Base-by-base conservation (phyloP, 108 stramenopile genomes). In the Skeletonema costatum region DNA sequence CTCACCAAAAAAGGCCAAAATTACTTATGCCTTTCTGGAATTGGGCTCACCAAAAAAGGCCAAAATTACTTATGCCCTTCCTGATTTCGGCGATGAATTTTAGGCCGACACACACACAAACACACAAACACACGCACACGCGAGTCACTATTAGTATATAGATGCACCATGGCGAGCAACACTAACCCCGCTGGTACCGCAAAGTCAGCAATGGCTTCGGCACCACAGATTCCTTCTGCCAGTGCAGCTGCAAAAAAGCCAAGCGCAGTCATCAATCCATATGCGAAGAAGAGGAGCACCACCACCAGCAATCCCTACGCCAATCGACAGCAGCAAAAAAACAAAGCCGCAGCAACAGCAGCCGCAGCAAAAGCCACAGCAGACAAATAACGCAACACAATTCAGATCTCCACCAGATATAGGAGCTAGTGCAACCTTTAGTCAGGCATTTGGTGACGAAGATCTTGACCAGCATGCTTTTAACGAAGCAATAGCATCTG, bases 371-470 rank as follows among this genome's bases (percentile, higher is more conserved):
- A 30, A 30, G 48, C 41, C 48, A 21, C 66, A 30, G 5, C 16
- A 19, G 44, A 29, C 35, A 14, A 56, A 21, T 0, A n/a, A 56
- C 6, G 19, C 53, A 25, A 9, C 19, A 56, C 19, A n/a, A 56
- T 56, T 56, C 25, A 56, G 53, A 56, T 36, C 74, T 2, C 74
- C 66, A 17, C 75, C 56, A 30, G 42, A 53, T 32, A 76, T 77
- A 16, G 75, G 46, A 17, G 68, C 61, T 42, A 48, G 31, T 0
- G 58, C 76, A 19, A 77, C 80, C 13, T 86, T 86, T 42, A 86
- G 85, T 70, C 91, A 92, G 80, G 91, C 87, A 42, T 92, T 92
- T 73, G 73, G 72, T 16, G 78, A 83, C 14, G 25, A 85, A 14
- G 30, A 66, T 31, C 58, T 69, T 16, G 76, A 85, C 60, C 89